Base-by-base conservation (phyloP, 352 stramenopile genomes). In the Pythium guiyangense region DNA sequence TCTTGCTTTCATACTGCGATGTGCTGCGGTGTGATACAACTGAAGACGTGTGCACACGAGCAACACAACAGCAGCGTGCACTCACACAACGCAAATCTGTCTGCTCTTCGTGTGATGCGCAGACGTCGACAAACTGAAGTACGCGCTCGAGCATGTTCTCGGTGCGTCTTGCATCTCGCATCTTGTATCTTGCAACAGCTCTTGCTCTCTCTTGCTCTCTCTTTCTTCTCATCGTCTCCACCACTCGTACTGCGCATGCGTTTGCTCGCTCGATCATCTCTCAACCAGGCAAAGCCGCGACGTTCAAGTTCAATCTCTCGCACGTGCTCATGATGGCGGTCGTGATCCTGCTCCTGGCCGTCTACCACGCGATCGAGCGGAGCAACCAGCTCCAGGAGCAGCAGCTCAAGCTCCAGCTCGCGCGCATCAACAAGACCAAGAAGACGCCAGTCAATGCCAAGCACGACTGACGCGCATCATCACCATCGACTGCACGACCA, bases 241-340 rank as follows among this genome's bases (percentile, higher is more conserved):
- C n/a, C n/a, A n/a, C n/a, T n/a, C n/a, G n/a, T n/a, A n/a, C n/a
- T n/a, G n/a, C 29, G 29, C 29, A 34, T 8, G 29, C 8, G 29
- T 9, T 34, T 34, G 29, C 29, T 34, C 29, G 29, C 29, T 9
- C 29, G 29, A 8, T 8, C 29, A 34, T 9, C 29, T 34, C n/a
- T n/a, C n/a, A n/a, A n/a, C n/a, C n/a, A 50, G 63, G 84, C 73
- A 91, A 90, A 57, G 81, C 81, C 26, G 77, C 81, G 48, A 57
- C 75, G 49, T 73, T 93, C 63, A 92, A 91, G 67, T 92, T 91
- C 65, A 92, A 77, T 35, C 62, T 93, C 6, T 79, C 79, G 54
- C 84, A 92, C 66, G 81, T 92, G 64, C 72, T 91, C 35, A 73
- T 87, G 66, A 90, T 93, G 79, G 75, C 76, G 31, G 68, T 91